Evolutionary conservation across 2,329 filamentous ascomycete genomes (phyloP).

Genomic region (Neofusicoccum cordaticola): DNA sequence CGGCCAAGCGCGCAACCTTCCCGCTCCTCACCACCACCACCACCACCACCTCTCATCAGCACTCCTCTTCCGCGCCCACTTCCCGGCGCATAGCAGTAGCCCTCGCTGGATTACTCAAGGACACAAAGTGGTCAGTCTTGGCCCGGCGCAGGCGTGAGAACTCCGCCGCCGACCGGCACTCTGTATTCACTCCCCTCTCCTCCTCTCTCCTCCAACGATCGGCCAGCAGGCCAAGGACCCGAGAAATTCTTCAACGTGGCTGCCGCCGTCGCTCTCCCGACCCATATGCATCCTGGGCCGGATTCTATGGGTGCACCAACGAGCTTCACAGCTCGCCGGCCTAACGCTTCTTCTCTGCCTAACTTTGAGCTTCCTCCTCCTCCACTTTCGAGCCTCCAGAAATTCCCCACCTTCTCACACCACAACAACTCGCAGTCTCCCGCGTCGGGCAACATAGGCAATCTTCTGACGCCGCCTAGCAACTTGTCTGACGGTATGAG

Average conservation of each 20-base stretch:
- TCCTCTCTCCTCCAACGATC: slow-evolving; percentile 31
- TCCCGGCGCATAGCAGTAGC: slow-evolving; percentile 23
- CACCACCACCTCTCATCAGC: neutral
- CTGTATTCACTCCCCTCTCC: slow-evolving; percentile 40
- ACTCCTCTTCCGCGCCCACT: slow-evolving; percentile 15
- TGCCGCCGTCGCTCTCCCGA: slow-evolving; percentile 58
- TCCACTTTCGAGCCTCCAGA: slow-evolving; percentile 50
- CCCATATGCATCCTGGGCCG: slow-evolving; percentile 61
- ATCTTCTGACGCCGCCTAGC: slow-evolving; percentile 61
- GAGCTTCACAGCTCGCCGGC: slow-evolving; percentile 69
- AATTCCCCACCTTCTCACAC: slow-evolving; percentile 27
- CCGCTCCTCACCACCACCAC: neutral
- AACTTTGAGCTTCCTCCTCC: slow-evolving; percentile 68
- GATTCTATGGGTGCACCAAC: slow-evolving; percentile 60
- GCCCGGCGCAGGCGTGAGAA: slow-evolving; percentile 40
- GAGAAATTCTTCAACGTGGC: slow-evolving; percentile 58
- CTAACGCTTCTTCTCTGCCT: slow-evolving; percentile 66
- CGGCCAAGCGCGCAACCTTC: neutral
- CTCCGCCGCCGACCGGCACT: slow-evolving; percentile 37
- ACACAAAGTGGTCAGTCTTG: slow-evolving; percentile 50
- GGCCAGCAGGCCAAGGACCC: slow-evolving; percentile 41
- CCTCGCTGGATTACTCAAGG: slow-evolving; percentile 50
- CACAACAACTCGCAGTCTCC: slow-evolving; percentile 47
- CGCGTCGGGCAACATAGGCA: slow-evolving; percentile 49
- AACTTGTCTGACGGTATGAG: slow-evolving; percentile 58